Conservation (phyloP, 2,329 filamentous ascomycete species). For the Phyllosticta citrichinensis region DNA sequence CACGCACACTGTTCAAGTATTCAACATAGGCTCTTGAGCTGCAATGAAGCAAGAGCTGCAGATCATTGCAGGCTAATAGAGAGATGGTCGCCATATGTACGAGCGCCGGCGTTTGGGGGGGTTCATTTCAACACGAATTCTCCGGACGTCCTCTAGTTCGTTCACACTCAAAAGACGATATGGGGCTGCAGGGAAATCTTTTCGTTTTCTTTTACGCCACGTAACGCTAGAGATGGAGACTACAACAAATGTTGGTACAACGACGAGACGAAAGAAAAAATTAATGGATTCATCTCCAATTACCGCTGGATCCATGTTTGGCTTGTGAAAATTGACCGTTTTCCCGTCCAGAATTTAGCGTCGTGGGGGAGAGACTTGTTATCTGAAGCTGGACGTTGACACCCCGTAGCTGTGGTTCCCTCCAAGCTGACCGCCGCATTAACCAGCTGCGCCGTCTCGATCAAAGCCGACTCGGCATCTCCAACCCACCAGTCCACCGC, state of each 20-base stretch:
- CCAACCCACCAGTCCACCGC: too few relatives aligned
- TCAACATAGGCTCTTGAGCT: conserved; percentile 12
- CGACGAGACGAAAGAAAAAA: neutral
- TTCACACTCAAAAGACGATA: neutral
- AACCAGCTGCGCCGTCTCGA: too few relatives aligned
- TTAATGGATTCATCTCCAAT: neutral
- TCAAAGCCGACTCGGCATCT: too few relatives aligned
- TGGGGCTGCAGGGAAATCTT: neutral
- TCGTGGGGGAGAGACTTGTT: too few relatives aligned
- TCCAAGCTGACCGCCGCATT: too few relatives aligned
- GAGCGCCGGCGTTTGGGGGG: conserved; percentile 10
- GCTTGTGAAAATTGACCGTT: neutral
- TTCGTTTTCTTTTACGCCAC: neutral
- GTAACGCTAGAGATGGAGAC: neutral
- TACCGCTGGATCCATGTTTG: neutral
- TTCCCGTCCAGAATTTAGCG: neutral
- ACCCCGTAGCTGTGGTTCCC: too few relatives aligned
- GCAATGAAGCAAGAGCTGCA: conserved; percentile 9
- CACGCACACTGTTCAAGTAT: conserved; percentile 9
- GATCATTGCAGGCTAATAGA: conserved; percentile 2
- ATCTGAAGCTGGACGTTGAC: too few relatives aligned
- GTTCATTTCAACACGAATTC: conserved; percentile 11
- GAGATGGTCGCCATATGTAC: neutral
- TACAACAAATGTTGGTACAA: neutral
- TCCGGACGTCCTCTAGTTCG: neutral